Evolutionary conservation across 768 basidiomycete genomes (phyloP).

Genomic region (Trametes gibbosa): DNA sequence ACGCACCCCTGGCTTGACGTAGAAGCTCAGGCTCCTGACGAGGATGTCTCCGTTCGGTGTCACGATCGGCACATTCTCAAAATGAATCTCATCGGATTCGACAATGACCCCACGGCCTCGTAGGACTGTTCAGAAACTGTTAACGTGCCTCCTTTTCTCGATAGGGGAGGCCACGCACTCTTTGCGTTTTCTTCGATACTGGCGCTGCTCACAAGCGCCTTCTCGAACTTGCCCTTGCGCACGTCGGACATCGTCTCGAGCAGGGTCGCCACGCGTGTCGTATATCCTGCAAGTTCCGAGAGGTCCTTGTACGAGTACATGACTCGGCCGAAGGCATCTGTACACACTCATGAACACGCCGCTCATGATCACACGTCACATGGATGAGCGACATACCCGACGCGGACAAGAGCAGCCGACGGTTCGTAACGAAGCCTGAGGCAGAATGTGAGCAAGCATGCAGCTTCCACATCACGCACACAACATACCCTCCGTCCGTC

Average conservation of each 20-base stretch:
- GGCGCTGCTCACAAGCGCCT: conserved; percentile 78
- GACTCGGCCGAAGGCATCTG: conserved; percentile 91
- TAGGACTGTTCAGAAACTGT: conserved; percentile 52
- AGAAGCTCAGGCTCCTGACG: conserved; percentile 80
- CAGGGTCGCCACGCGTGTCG: conserved; percentile 82
- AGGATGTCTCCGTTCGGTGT: conserved; percentile 96
- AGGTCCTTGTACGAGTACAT: conserved; percentile 99
- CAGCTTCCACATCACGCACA: not conserved
- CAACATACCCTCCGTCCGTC: conserved; percentile 77
- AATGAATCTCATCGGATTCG: conserved; percentile 85
- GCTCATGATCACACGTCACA: not conserved
- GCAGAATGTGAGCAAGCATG: not conserved
- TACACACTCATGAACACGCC: not conserved
- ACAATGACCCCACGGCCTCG: conserved; percentile 75
- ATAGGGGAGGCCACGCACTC: conserved; percentile 46
- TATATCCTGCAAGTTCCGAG: conserved; percentile 94
- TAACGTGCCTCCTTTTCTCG: not conserved
- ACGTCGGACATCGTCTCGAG: conserved; percentile 91
- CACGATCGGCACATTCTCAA: conserved; percentile 92
- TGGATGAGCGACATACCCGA: conserved; percentile 47
- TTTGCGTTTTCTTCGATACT: conserved; percentile 68
- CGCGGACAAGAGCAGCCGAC: conserved; percentile 82
- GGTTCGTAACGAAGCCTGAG: conserved; percentile 94
- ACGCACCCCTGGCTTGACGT: conserved; percentile 81
- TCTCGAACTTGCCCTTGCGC: conserved; percentile 80